Evolutionary conservation across 2,329 filamentous ascomycete species (phyloP).

Genomic region (Neonectria ditissima): DNA sequence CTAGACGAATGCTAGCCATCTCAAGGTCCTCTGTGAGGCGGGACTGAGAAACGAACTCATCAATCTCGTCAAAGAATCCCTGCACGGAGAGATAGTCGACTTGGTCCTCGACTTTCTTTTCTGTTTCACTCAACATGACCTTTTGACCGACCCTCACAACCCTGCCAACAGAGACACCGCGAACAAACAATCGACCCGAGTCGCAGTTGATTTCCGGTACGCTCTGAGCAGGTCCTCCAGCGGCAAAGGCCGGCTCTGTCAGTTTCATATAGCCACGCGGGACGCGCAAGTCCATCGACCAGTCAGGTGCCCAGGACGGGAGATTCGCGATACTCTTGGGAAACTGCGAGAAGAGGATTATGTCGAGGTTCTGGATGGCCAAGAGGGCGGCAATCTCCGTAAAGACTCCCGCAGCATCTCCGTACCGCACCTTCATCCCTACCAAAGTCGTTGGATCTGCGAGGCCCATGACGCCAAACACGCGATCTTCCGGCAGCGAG

Average conservation of each 20-base stretch:
- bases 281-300: slow-evolving; percentile 45
- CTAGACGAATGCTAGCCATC: slow-evolving; percentile 31
- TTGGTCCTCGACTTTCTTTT: slow-evolving; percentile 1
- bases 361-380: slow-evolving; percentile 40
- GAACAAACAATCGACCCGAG: slow-evolving; percentile 28
- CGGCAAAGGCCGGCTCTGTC: slow-evolving; percentile 37
- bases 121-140: slow-evolving; percentile 16
- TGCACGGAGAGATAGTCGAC: slow-evolving; percentile 40
- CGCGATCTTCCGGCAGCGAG: slow-evolving; percentile 45
- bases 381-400: slow-evolving; percentile 39
- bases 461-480: slow-evolving; percentile 50
- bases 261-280: slow-evolving; percentile 43
- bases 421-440: slow-evolving; percentile 28
- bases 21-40: background rate
- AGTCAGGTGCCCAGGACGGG: slow-evolving; percentile 52
- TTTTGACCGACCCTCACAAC: slow-evolving; percentile 37
- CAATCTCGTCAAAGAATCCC: slow-evolving; percentile 44
- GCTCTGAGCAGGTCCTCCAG: slow-evolving; percentile 33
- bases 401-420: slow-evolving; percentile 28
- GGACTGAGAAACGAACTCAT: slow-evolving; percentile 34
- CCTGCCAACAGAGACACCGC: slow-evolving; percentile 39
- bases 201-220: slow-evolving; percentile 16
- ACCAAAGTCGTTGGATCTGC: slow-evolving; percentile 14
- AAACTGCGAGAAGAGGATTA: slow-evolving; percentile 47
- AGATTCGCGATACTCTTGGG: slow-evolving; percentile 37